Evolutionary conservation across 352 stramenopile species (phyloP).

Genomic region (Globisporangium acanthophoron): DNA sequence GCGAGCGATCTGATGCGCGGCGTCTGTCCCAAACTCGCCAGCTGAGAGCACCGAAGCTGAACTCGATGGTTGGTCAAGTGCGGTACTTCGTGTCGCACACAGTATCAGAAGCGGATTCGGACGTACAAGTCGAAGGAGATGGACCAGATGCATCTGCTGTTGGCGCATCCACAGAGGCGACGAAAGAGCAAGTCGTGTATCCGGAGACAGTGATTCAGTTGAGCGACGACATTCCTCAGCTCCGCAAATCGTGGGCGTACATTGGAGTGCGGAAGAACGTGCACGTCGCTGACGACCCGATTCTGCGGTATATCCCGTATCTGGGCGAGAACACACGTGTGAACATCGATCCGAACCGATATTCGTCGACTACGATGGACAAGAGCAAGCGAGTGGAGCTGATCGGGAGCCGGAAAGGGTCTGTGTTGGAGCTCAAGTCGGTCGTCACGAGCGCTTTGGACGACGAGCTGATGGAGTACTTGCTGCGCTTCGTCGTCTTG

Average conservation of each 20-base stretch:
- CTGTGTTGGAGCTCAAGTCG: slow-evolving; percentile 27
- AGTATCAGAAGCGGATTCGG: slow-evolving; percentile 2
- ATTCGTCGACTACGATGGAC: slow-evolving; percentile 54
- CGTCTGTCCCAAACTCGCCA: slow-evolving; percentile 16
- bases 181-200: slow-evolving; percentile 14
- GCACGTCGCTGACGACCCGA: slow-evolving; percentile 74
- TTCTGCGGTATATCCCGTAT: slow-evolving; percentile 87
- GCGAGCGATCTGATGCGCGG: slow-evolving; percentile 26
- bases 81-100: slow-evolving; percentile 28
- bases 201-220: slow-evolving; percentile 58
- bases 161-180: not conserved
- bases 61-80: slow-evolving; percentile 35
- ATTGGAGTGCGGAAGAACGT: slow-evolving; percentile 70
- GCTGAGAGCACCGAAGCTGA: slow-evolving; percentile 13
- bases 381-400: slow-evolving; percentile 39
- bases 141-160: not conserved
- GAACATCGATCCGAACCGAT: slow-evolving; percentile 55
- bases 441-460: slow-evolving; percentile 31
- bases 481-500: slow-evolving; percentile 46
- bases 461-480: slow-evolving; percentile 54
- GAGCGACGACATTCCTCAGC: slow-evolving; percentile 29
- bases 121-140: not conserved
- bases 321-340: slow-evolving; percentile 69
- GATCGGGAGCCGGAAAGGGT: slow-evolving; percentile 22
- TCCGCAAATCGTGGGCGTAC: slow-evolving; percentile 56